Percentiles rank a stretch among this genome's conserved stretches.
These are phyloP conservation scores for Rhodotorula sphaerocarpa DNA, from an alignment of 768 basidiomycete genomes.

Conservation along the genomic window DNA sequence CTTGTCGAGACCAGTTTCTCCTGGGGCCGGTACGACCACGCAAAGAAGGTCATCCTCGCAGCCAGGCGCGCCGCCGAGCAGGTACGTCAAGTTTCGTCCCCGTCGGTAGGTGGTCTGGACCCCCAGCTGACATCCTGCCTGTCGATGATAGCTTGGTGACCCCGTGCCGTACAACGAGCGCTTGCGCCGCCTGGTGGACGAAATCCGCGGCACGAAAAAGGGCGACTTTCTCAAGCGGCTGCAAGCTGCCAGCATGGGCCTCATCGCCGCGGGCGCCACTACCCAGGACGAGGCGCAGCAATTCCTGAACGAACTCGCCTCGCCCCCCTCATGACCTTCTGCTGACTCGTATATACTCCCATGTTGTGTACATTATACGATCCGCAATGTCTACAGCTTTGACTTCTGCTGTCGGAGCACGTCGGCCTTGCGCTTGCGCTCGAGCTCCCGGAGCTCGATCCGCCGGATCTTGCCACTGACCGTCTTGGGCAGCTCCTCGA, in stretches of 20 bases:
- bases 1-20: slow-evolving; percentile 49
- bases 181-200: not conserved
- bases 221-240: slow-evolving; percentile 11
- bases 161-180: not conserved
- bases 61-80: slow-evolving; percentile 51
- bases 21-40: slow-evolving; percentile 56
- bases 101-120: no score
- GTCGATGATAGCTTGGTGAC: not conserved
- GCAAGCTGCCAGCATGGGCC: not conserved
- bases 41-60: slow-evolving; percentile 54
- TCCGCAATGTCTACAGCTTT: slow-evolving; percentile 9
- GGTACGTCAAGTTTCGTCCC: slow-evolving; percentile 48
- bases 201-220: not conserved
- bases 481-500: slow-evolving; percentile 26
- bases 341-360: not conserved
- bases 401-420: slow-evolving; percentile 15
- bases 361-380: not conserved
- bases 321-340: not conserved
- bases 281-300: slow-evolving; percentile 3
- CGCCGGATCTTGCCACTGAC: slow-evolving; percentile 31
- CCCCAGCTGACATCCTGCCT: no score
- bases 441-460: slow-evolving; percentile 25
- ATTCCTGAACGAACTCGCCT: slow-evolving; percentile 8
- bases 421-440: slow-evolving; percentile 28
- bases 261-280: not conserved